A percentile compares a stretch with the other conserved stretches of the same genome.
phyloP scores from a whole-genome alignment of 805 yeast genomes.

The Cyberlindnera xylosilytica region DNA sequence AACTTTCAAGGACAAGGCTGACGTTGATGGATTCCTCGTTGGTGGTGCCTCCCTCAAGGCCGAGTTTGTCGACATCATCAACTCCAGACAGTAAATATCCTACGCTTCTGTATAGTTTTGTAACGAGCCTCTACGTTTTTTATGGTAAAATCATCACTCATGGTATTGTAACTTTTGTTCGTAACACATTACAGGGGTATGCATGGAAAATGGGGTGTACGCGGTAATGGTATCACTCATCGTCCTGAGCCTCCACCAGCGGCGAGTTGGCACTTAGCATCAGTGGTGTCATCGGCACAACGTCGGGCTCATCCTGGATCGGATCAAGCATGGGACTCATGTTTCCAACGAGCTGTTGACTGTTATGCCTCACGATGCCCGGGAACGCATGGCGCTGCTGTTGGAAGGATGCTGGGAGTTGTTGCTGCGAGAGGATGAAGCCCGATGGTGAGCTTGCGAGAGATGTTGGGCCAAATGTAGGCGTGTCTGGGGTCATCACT shows the following conservation, averaged over 20 bases:
- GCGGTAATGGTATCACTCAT: no score
- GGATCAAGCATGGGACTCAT: constrained; percentile 26
- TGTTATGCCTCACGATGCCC: constrained; percentile 13
- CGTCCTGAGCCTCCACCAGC: neutral
- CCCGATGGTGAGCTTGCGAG: constrained; percentile 23
- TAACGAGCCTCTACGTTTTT: neutral
- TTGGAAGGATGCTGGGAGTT: constrained; percentile 19
- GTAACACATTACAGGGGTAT: neutral
- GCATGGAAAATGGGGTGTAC: no score
- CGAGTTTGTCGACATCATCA: constrained; percentile 93
- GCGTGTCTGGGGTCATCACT: constrained; percentile 20
- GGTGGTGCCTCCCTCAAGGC: constrained; percentile 99
- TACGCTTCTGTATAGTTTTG: neutral
- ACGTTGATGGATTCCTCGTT: constrained; percentile 97
- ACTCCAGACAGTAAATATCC: constrained; percentile 66
- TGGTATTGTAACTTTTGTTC: neutral
- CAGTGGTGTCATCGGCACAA: constrained; percentile 27
- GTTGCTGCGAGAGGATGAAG: constrained; percentile 20
- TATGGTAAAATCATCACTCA: no score
- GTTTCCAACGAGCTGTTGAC: constrained; percentile 8
- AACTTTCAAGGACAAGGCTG: constrained; percentile 86
- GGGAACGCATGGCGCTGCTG: constrained; percentile 20
- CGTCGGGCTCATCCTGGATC: constrained; percentile 14
- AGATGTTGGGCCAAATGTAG: constrained; percentile 25
- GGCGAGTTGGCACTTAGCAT: constrained; percentile 12